These are phyloP conservation scores for Mycosphaerella arachidis DNA, from an alignment of 2,329 filamentous ascomycete species.

Conservation along the genomic window DNA sequence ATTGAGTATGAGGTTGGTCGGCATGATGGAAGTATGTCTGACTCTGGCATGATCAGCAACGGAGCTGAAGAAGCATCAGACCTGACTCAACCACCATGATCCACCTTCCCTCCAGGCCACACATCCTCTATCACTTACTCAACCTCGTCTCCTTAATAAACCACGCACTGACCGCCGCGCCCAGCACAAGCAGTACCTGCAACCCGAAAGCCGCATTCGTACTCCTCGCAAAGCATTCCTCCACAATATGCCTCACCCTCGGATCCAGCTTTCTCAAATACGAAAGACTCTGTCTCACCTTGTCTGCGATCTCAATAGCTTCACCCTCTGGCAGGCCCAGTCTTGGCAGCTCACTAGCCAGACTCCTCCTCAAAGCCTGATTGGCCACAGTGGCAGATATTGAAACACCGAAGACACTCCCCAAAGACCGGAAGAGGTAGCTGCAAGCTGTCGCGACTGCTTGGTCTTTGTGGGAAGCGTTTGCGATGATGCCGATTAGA, in stretches of 20 bases:
- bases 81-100: not conserved
- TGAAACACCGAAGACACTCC: conserved; percentile 62
- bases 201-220: conserved; percentile 50
- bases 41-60: not conserved
- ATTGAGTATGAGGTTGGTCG: too few species aligned
- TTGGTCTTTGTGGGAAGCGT: conserved; percentile 62
- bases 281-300: conserved; percentile 65
- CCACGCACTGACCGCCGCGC: conserved; percentile 45
- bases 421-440: conserved; percentile 74
- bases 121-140: conserved; percentile 13
- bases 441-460: conserved; percentile 74
- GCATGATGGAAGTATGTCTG: not conserved
- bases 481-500: conserved; percentile 67
- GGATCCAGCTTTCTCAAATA: conserved; percentile 64
- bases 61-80: not conserved
- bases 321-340: conserved; percentile 49
- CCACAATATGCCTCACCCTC: conserved; percentile 54
- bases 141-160: conserved; percentile 42
- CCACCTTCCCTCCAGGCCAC: not conserved
- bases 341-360: conserved; percentile 49
- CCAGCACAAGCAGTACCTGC: conserved; percentile 47
- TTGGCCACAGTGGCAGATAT: conserved; percentile 68
- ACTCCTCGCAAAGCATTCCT: conserved; percentile 60
- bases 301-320: conserved; percentile 62
- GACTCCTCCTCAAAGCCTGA: conserved; percentile 56